phyloP scores from a whole-genome alignment of 371 early-diverging fungal genomes.

The Syncephalis plumigaleata region DNA sequence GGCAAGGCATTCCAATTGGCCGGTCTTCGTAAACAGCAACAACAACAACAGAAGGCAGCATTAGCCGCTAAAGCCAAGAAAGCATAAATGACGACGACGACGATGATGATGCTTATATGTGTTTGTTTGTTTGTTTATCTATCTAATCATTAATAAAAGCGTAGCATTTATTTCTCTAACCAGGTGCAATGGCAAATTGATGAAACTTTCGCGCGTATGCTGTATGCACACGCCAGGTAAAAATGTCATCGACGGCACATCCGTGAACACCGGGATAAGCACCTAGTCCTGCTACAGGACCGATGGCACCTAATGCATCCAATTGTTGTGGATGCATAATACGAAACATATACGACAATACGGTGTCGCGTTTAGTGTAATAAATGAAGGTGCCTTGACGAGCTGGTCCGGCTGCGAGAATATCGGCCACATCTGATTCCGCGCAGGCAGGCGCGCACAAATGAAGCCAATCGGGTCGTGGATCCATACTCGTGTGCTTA shows the following conservation, averaged over 20 bases:
- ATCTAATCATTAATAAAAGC: no score
- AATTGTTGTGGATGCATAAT: neutral
- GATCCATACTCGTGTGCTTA: no score
- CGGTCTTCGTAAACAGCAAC: slow-evolving; percentile 10
- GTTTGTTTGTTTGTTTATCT: no score
- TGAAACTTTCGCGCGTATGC: neutral
- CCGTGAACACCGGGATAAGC: neutral
- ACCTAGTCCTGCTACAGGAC: neutral
- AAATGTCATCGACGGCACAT: neutral
- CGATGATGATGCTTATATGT: no score
- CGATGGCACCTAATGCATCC: neutral
- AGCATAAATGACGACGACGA: no score
- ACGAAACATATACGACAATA: neutral
- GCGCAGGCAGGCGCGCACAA: neutral
- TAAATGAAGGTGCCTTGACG: neutral
- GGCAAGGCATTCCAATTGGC: slow-evolving; percentile 49
- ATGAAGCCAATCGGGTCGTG: neutral
- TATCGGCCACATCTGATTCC: neutral
- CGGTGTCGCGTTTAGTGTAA: neutral
- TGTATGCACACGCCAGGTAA: neutral
- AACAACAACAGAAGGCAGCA: no score
- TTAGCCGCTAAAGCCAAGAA: no score
- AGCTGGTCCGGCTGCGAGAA: neutral
- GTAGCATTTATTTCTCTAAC: no score
- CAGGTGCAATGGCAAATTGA: neutral